Base-by-base conservation (phyloP, 164 flowering plant genomes). In the Annona squamosa region DNA sequence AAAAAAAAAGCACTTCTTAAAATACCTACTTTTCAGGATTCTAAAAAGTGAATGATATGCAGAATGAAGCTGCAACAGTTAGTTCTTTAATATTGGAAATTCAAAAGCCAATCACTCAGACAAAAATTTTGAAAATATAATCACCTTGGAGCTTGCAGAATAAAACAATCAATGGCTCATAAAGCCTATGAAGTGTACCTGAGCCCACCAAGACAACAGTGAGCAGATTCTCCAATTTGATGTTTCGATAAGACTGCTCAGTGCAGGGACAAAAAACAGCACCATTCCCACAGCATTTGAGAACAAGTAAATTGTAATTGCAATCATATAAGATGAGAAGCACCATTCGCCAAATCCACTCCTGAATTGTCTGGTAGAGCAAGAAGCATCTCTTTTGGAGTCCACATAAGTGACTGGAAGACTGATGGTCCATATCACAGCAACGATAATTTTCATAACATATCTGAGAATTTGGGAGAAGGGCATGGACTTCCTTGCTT, bases 251-350 rank as follows among this genome's bases (percentile, higher is more conserved):
- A 85, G 90, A 77, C 83, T 90, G 74, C 86, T 79, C 68, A 95
- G 71, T n/a, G 82, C 86, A 69, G 99, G 99, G 82, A 93, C 91
- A 17, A 93, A 81, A 82, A 93, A 95, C 69, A 95, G 79, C 48
- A 93, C 89, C 87, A 93, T 76, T 69, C 90, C 89, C 70, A 91
- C 80, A 47, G 89, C 93, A 87, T 89, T 90, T n/a, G 87, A 74
- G 72, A 77, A 79, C 84, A 93, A 70, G 81, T 89, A 95, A 65
- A 90, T 46, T 62, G 82, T 82, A 65, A 88, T 93, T 7, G 91
- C 85, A 79, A 91, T 84, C 97, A 93, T 87, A 71, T 91, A 95
- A 16, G 99, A 80, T 43, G 97, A 89, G 67, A 87, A 75, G 75
- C 98, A 95, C 89, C 89, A 90, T 67, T 87, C 87, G 72, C 85